Percentiles rank a stretch among this genome's conserved stretches.
These are phyloP conservation scores for Apiospora marii DNA, from an alignment of 2,329 filamentous ascomycete genomes.

Conservation along the genomic window DNA sequence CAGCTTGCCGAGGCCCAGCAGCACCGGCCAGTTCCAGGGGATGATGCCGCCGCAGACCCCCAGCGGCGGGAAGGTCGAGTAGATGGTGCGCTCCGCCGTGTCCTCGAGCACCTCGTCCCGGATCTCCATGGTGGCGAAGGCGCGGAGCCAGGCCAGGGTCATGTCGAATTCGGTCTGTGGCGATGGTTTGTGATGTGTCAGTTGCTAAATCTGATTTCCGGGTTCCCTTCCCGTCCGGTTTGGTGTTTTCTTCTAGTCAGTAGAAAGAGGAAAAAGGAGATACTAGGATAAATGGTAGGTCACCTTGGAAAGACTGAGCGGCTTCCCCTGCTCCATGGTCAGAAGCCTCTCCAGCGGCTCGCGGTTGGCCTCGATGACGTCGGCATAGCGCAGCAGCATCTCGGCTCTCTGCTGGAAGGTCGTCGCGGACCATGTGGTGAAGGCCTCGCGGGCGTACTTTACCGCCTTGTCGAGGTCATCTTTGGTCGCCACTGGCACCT, in stretches of 20 bases:
- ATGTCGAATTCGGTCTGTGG: conserved; percentile 34
- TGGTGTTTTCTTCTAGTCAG: too few relatives aligned
- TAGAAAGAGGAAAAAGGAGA: too few relatives aligned
- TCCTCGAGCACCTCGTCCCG: conserved; percentile 51
- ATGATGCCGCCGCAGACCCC: conserved; percentile 57
- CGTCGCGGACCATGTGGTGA: conserved; percentile 45
- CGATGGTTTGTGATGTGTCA: background rate
- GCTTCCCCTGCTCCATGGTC: conserved; percentile 42
- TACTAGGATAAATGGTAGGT: background rate
- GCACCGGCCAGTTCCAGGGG: conserved; percentile 66
- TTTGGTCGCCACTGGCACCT: conserved; percentile 48
- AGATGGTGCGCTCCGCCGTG: conserved; percentile 43
- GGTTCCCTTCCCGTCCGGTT: too few relatives aligned
- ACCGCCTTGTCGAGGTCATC: conserved; percentile 51
- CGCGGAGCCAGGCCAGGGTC: conserved; percentile 39
- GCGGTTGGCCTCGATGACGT: conserved; percentile 34
- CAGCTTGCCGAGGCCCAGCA: conserved; percentile 61
- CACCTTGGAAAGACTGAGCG: conserved; percentile 36
- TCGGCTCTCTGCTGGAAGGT: conserved; percentile 35
- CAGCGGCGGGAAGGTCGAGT: conserved; percentile 48
- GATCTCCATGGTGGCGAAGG: conserved; percentile 42
- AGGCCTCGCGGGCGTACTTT: conserved; percentile 44
- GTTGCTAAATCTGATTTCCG: too few relatives aligned
- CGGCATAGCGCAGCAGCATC: conserved; percentile 37
- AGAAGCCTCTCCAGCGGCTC: conserved; percentile 36